These are phyloP conservation scores for Clonostachys chloroleuca DNA, from an alignment of 2,329 filamentous ascomycete genomes.

Conservation along the genomic window DNA sequence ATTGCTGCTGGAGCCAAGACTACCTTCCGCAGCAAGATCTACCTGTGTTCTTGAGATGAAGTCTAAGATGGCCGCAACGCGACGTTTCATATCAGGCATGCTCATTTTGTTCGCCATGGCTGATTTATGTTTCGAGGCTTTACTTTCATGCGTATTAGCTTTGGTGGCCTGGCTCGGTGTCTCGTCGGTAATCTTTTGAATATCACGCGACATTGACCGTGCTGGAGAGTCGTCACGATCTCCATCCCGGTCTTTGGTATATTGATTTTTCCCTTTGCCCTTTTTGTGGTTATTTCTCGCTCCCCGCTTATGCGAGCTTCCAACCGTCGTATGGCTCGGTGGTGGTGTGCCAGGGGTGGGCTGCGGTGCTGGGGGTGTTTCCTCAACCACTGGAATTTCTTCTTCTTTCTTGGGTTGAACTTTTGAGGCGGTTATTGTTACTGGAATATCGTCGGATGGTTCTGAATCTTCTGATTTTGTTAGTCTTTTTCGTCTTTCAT, in stretches of 20 bases:
- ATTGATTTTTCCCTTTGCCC: conserved; percentile 74
- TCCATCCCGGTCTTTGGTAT: conserved; percentile 69
- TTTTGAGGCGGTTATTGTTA: conserved; percentile 27
- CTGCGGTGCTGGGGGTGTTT: conserved; percentile 13
- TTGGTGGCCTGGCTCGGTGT: conserved; percentile 13
- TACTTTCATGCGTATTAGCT: conserved; percentile 42
- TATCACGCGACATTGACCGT: conserved; percentile 49
- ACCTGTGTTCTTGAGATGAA: conserved; percentile 88
- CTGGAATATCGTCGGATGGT: conserved; percentile 61
- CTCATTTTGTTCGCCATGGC: conserved; percentile 64
- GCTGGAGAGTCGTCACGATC: conserved; percentile 53
- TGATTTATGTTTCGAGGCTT: conserved; percentile 44
- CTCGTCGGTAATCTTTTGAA: conserved; percentile 28
- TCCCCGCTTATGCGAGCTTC: conserved; percentile 51
- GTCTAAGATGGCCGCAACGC: conserved; percentile 79
- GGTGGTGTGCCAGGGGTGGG: conserved; percentile 32
- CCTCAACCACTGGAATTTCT: conserved; percentile 19
- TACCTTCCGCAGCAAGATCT: conserved; percentile 69
- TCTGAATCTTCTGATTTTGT: conserved; percentile 56
- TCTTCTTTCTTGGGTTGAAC: conserved; percentile 18
- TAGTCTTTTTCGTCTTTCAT: conserved; percentile 6
- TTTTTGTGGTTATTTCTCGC: conserved; percentile 60
- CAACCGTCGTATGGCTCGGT: conserved; percentile 38
- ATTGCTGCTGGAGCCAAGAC: conserved; percentile 35
- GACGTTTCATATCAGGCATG: conserved; percentile 84